Conservation (phyloP, 805 yeast genomes). For the Nakazawaea wickerhamii region DNA sequence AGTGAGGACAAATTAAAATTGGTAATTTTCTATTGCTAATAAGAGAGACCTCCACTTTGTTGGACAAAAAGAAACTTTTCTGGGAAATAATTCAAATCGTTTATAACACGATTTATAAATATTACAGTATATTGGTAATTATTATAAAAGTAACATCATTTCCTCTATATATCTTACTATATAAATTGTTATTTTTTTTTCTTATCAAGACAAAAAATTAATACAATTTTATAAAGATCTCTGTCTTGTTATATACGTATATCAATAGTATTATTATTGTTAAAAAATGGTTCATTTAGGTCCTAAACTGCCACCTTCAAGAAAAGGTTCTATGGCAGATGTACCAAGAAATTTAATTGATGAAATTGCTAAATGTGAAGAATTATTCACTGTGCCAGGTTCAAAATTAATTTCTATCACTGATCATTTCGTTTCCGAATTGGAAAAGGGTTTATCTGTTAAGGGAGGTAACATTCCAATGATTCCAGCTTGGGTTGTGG, state of each 20-base stretch:
- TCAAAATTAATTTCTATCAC: slow-evolving; percentile 39
- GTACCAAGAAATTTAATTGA: slow-evolving; percentile 34
- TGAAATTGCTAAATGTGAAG: slow-evolving; percentile 33
- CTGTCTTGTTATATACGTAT: neutral
- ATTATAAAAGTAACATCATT: too few relatives aligned
- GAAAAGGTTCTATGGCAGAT: slow-evolving; percentile 30
- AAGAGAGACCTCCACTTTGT: too few relatives aligned
- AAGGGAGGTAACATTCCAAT: slow-evolving; percentile 57
- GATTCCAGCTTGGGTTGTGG: slow-evolving; percentile 59
- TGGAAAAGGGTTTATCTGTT: slow-evolving; percentile 46
- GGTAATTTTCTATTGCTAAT: too few relatives aligned
- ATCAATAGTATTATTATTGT: neutral
- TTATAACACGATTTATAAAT: too few relatives aligned
- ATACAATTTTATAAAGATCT: too few relatives aligned
- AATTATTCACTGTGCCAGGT: slow-evolving; percentile 36
- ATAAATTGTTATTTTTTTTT: too few relatives aligned
- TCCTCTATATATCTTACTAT: too few relatives aligned
- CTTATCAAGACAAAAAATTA: too few relatives aligned
- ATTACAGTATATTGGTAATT: too few relatives aligned
- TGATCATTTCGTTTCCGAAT: slow-evolving; percentile 44
- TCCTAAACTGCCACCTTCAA: slow-evolving; percentile 41
- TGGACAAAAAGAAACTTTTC: neutral
- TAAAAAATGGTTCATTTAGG: slow-evolving; percentile 41
- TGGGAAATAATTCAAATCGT: neutral
- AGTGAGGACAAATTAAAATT: too few relatives aligned